Conservation (phyloP, 495 filamentous ascomycete genomes). For the Cairneyella variabilis region DNA sequence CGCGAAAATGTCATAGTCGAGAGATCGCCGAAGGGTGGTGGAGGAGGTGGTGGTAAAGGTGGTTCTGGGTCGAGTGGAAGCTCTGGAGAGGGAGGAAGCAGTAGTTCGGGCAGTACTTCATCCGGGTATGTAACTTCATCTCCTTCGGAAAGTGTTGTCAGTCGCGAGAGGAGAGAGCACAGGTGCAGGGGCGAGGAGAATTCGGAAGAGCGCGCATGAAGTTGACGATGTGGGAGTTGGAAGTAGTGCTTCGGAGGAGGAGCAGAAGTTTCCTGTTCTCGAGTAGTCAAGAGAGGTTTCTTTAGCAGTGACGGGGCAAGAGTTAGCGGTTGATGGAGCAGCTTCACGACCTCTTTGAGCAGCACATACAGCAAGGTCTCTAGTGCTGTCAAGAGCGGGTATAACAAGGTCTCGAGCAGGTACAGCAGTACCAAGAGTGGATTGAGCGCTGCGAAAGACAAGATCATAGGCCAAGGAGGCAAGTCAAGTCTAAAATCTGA, state of each 20-base stretch:
- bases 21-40: too few species aligned
- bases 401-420: too few species aligned
- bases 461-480: background rate
- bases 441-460: too few species aligned
- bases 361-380: too few species aligned
- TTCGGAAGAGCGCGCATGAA: background rate
- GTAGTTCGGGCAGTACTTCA: constrained; percentile 13
- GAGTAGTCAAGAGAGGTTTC: background rate
- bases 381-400: too few species aligned
- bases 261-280: too few species aligned
- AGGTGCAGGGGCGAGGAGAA: too few species aligned
- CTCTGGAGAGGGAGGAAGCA: background rate
- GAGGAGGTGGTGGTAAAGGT: constrained; percentile 44
- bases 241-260: constrained; percentile 18
- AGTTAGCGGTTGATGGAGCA: background rate
- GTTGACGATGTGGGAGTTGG: background rate
- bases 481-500: constrained; percentile 1
- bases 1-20: background rate
- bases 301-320: background rate
- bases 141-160: background rate
- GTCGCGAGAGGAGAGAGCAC: background rate
- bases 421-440: too few species aligned
- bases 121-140: constrained; percentile 20
- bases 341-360: too few species aligned
- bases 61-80: constrained; percentile 18